phyloP scores from a whole-genome alignment of 1,139 yeast genomes.

The Geotrichum cucujoidarum region DNA sequence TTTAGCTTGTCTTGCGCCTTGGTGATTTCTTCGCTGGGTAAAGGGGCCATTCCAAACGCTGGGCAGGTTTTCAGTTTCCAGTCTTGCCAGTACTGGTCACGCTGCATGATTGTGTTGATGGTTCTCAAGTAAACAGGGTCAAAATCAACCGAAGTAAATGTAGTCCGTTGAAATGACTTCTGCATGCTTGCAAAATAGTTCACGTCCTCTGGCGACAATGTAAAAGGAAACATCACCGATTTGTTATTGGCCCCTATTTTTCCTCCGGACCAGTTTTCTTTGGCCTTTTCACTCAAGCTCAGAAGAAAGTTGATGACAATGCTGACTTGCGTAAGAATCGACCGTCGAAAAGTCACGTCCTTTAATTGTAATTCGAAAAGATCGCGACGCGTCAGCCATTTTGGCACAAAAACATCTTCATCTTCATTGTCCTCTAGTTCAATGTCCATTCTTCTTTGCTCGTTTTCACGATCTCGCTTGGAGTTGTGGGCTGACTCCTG shows the following conservation, averaged over 20 bases:
- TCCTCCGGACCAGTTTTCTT: conserved; percentile 20
- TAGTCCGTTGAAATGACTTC: conserved; percentile 16
- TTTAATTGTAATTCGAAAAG: conserved; percentile 37
- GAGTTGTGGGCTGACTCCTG: conserved; percentile 16
- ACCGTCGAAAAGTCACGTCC: conserved; percentile 35
- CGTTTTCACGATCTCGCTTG: conserved; percentile 18
- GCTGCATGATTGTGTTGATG: conserved; percentile 25
- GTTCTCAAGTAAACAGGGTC: conserved; percentile 25
- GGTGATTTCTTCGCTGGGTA: conserved; percentile 15
- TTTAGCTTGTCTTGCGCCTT: conserved; percentile 21
- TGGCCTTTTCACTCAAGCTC: conserved; percentile 23
- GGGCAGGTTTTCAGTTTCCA: conserved; percentile 38
- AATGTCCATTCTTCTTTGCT: conserved; percentile 14
- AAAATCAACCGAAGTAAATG: conserved; percentile 22
- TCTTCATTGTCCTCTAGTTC: conserved; percentile 17
- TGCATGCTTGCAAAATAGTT: conserved; percentile 24
- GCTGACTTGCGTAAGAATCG: conserved; percentile 33
- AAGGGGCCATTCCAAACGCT: conserved; percentile 29
- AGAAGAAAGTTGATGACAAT: conserved; percentile 34
- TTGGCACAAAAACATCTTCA: conserved; percentile 31
- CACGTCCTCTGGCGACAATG: conserved; percentile 25
- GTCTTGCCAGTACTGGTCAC: conserved; percentile 36
- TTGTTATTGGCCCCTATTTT: conserved; percentile 27
- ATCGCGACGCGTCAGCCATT: conserved; percentile 37
- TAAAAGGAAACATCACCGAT: conserved; percentile 28